Evolutionary conservation across 345 rosid genomes (phyloP).

Genomic region (Litchi chinensis): DNA sequence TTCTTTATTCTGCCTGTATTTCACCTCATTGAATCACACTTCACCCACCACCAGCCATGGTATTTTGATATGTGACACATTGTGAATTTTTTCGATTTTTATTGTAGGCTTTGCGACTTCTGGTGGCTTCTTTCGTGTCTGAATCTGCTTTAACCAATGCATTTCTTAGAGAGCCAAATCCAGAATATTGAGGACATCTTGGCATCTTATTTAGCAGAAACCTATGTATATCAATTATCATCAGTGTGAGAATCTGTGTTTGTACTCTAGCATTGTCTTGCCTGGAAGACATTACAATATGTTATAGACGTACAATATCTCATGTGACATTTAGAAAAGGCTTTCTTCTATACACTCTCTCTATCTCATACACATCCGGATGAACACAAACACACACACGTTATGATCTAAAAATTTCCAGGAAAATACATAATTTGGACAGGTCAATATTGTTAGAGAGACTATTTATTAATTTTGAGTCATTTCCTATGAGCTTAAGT

Average conservation of each 20-base stretch:
- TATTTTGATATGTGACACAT: not conserved
- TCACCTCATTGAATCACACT: too few species aligned
- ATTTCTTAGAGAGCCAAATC: slow-evolving; percentile 1
- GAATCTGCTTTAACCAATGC: slow-evolving; percentile 21
- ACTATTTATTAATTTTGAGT: too few species aligned
- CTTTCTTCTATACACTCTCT: not conserved
- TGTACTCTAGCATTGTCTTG: not conserved
- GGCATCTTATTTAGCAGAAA: not conserved
- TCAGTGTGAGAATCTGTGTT: not conserved
- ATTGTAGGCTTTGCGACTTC: slow-evolving; percentile 22
- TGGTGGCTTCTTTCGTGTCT: slow-evolving; percentile 23
- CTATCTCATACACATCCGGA: not conserved
- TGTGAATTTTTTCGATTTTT: not conserved
- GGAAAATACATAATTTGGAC: not conserved
- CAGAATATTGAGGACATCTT: not conserved
- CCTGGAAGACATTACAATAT: not conserved
- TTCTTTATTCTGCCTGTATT: too few species aligned
- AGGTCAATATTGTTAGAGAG: not conserved
- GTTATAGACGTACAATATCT: too few species aligned
- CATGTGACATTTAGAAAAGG: not conserved
- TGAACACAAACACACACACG: not conserved
- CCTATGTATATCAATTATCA: not conserved
- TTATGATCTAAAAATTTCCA: not conserved
- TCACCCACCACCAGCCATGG: too few species aligned
- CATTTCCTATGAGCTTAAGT: too few species aligned